Percentiles rank a stretch among this genome's conserved stretches.
Conservation (phyloP, 257 asterid species). For the Gentiana straminea region DNA sequence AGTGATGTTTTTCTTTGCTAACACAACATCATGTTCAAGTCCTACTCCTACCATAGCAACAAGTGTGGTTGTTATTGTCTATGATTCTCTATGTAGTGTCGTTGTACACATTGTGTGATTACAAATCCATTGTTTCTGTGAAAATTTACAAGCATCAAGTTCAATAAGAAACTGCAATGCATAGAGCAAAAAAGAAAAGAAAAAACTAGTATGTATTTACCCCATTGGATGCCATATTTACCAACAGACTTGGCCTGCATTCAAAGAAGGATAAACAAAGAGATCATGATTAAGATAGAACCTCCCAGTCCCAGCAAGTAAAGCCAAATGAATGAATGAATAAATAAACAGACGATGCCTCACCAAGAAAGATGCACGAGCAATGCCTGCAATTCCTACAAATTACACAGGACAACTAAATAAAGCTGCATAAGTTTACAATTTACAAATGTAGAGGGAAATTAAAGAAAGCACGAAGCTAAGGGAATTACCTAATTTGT, state of each 20-base stretch:
- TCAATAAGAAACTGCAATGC: too few species aligned
- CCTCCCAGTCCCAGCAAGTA: not conserved
- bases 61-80: too few species aligned
- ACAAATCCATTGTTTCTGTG: too few species aligned
- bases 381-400: slow-evolving; percentile 50
- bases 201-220: slow-evolving; percentile 19
- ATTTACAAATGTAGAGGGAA: not conserved
- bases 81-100: too few species aligned
- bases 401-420: not conserved
- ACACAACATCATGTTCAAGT: too few species aligned
- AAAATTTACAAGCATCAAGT: too few species aligned
- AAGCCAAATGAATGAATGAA: not conserved
- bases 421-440: not conserved
- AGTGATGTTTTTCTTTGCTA: too few species aligned
- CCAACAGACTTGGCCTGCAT: slow-evolving; percentile 61
- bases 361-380: slow-evolving; percentile 48
- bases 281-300: slow-evolving; percentile 1
- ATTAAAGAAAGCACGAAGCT: not conserved
- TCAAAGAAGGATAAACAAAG: not conserved
- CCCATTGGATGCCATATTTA: slow-evolving; percentile 51
- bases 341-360: slow-evolving; percentile 18
- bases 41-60: too few species aligned
- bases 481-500: slow-evolving; percentile 26
- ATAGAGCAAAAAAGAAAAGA: too few species aligned
- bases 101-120: too few species aligned